Evolutionary conservation across 73 alveolate species (phyloP).

Genomic region (Paramecium caudatum): DNA sequence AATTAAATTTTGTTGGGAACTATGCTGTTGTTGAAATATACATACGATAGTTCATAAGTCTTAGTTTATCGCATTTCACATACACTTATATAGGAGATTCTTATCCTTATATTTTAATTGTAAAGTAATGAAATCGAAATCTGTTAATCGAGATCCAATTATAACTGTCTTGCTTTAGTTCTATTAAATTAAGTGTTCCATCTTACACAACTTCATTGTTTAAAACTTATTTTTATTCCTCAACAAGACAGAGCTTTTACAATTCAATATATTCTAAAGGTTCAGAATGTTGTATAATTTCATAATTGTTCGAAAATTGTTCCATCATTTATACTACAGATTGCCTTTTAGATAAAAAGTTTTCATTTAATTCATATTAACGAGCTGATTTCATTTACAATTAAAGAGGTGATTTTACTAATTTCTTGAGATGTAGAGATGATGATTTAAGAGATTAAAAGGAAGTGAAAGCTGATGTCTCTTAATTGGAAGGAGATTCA

Average conservation of each 20-base stretch:
- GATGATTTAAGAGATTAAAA: slow-evolving; percentile 45
- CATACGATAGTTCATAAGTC: slow-evolving; percentile 7
- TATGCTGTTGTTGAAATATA: slow-evolving; percentile 53
- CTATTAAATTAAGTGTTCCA: neutral
- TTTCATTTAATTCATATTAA: slow-evolving; percentile 12
- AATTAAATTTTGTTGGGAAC: slow-evolving; percentile 53
- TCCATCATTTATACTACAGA: slow-evolving; percentile 58
- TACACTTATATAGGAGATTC: slow-evolving; percentile 58
- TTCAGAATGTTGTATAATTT: slow-evolving; percentile 46
- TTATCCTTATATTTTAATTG: slow-evolving; percentile 40
- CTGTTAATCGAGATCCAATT: slow-evolving; percentile 22
- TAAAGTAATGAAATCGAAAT: slow-evolving; percentile 57
- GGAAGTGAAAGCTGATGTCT: slow-evolving; percentile 33
- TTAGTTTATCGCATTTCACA: slow-evolving; percentile 1
- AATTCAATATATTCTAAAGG: slow-evolving; percentile 51
- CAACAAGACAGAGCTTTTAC: neutral
- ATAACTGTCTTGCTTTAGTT: neutral
- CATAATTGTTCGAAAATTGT: slow-evolving; percentile 33
- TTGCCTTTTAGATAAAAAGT: neutral
- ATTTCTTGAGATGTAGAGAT: neutral
- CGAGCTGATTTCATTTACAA: neutral
- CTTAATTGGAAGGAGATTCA: slow-evolving; percentile 37
- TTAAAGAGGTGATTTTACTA: slow-evolving; percentile 9
- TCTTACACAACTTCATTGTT: slow-evolving; percentile 26
- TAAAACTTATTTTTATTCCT: neutral